A percentile compares a stretch with the other conserved stretches of the same genome.
Conservation (phyloP, 208 protist genomes). For the Borovskyia barvae region DNA sequence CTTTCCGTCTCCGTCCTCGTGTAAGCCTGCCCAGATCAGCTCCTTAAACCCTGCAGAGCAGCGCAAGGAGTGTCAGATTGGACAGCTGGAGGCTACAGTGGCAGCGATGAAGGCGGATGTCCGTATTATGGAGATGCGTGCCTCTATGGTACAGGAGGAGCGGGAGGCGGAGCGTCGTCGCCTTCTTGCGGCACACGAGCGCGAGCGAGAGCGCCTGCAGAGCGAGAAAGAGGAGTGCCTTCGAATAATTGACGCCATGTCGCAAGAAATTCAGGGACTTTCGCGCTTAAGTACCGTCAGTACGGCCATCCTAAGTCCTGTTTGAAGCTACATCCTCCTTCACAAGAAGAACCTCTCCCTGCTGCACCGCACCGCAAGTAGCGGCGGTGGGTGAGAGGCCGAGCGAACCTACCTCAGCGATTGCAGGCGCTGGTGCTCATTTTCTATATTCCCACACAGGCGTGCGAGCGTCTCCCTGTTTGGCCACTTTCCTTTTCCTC, state of each 20-base stretch:
- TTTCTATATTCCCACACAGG: too few relatives aligned
- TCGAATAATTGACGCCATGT: constrained; percentile 48
- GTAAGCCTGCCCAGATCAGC: background rate
- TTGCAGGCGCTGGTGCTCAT: too few relatives aligned
- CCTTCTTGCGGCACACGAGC: constrained; percentile 40
- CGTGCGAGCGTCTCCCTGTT: too few relatives aligned
- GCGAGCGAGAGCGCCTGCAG: constrained; percentile 37
- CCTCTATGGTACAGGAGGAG: constrained; percentile 36
- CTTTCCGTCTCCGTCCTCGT: background rate
- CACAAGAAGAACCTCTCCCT: too few relatives aligned
- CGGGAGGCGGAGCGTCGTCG: constrained; percentile 46
- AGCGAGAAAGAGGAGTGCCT: constrained; percentile 60
- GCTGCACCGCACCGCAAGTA: too few relatives aligned
- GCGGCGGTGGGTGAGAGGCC: too few relatives aligned
- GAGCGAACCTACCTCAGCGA: too few relatives aligned
- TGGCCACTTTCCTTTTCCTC: too few relatives aligned
- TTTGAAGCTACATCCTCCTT: too few relatives aligned
- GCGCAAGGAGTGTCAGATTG: constrained; percentile 27
- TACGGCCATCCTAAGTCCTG: too few relatives aligned
- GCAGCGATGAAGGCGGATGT: constrained; percentile 37
- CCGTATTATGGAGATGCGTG: constrained; percentile 45
- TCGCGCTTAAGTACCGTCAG: constrained; percentile 19
- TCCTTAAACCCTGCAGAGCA: background rate
- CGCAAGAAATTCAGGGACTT: constrained; percentile 41
- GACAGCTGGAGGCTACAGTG: constrained; percentile 34